Evolutionary conservation across 495 filamentous ascomycete genomes (phyloP).

Genomic region (Trichocladium uniseriatum): DNA sequence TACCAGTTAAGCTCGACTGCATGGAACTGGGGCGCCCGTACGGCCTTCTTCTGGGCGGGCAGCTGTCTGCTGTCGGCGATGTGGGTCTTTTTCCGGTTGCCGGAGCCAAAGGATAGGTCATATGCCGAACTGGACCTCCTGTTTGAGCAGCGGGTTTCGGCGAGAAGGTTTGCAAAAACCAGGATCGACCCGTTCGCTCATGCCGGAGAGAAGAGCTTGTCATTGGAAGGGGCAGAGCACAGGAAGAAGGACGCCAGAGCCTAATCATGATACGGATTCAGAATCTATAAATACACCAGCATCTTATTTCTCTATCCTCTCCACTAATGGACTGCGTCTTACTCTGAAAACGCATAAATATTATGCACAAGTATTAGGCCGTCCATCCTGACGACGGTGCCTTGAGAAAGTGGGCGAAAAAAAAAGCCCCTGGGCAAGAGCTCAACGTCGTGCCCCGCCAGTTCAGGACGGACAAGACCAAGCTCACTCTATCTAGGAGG

Average conservation of each 20-base stretch:
- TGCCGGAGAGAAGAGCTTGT: background rate
- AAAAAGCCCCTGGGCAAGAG: no score
- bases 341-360: no score
- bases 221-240: background rate
- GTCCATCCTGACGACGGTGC: no score
- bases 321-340: no score
- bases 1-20: conserved; percentile 41
- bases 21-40: conserved; percentile 43
- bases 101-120: conserved; percentile 32
- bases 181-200: conserved; percentile 23
- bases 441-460: no score
- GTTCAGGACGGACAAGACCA: no score
- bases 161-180: conserved; percentile 31
- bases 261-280: no score
- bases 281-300: no score
- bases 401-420: no score
- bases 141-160: conserved; percentile 34
- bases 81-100: conserved; percentile 30
- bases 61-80: conserved; percentile 32
- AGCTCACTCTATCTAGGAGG: no score
- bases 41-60: conserved; percentile 47
- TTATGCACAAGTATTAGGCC: no score
- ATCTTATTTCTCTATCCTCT: no score
- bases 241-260: background rate
- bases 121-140: conserved; percentile 44